Evolutionary conservation across 768 basidiomycete genomes (phyloP), one percentile per base, ranked within the genome.

Genomic region (Candolleomyces eurysporus): DNA sequence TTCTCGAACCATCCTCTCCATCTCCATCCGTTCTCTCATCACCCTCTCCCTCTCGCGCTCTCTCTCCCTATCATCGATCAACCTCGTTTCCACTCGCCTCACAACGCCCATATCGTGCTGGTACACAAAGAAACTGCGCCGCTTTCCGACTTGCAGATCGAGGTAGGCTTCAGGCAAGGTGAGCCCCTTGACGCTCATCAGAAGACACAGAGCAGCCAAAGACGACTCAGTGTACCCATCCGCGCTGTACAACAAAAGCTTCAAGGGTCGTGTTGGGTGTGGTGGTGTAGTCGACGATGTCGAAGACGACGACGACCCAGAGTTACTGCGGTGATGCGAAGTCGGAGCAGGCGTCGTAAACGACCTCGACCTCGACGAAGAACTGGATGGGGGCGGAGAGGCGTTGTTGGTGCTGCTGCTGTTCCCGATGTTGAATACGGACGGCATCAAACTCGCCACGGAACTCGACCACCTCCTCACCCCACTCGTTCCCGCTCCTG

Each of bases 141-240:
- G 79, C 71, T 89, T 89, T 60, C 78, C 82, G 46, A 90, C 87
- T 55, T 98, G 96, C 64, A 98, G 82, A 71, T 94, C 89, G 36
- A 98, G 79, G 76, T 96, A 98, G 7, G 95, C 96, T 71, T 96
- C 93, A 9, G 95, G 92, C 8, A 97, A 82, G 53, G 79, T 75
- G 40, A 90, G 75, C 19, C 78, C 76, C 59, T 83, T 84, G 57
- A 87, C 76, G 26, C 84, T 85, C 95, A 98, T 98, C 63, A 97
- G 78, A 55, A 96, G 84, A 64, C 86, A 86, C 57, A 98, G 79
- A 21, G 94, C 95, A 57, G 94, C 86, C 6, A 96, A 87, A 26
- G 90, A 91, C 10, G 92, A 91, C 73, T 98, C 96, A 22, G 96
- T 98, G 77, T 96, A 94, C 53, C 92, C 94, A 71, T 96, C 94